Conservation (phyloP, 139 green algal genomes). For the Coelastrella sp. region DNA sequence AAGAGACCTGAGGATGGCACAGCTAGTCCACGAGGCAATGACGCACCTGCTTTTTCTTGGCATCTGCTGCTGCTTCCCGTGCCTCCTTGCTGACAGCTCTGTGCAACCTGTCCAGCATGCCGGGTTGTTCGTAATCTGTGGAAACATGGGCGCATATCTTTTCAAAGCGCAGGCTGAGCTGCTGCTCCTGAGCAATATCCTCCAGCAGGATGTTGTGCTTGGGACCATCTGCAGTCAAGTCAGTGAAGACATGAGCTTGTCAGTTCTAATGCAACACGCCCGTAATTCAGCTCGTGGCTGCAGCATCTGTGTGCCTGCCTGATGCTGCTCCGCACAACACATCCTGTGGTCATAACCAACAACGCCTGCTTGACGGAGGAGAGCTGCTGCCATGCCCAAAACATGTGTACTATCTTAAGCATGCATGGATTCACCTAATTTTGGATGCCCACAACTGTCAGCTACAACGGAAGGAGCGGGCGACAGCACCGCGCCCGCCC, state of each 20-base stretch:
- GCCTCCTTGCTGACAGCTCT: background rate
- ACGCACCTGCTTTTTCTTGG: constrained; percentile 25
- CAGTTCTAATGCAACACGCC: too few species aligned
- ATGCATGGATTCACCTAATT: too few species aligned
- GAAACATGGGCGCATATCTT: constrained; percentile 38
- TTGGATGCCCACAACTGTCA: too few species aligned
- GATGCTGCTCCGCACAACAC: background rate
- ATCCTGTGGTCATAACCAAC: background rate
- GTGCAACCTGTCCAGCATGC: background rate
- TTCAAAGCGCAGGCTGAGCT: constrained; percentile 32
- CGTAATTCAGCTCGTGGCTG: too few species aligned
- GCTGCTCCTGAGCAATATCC: constrained; percentile 9
- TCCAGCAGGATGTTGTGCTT: constrained; percentile 20
- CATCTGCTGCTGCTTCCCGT: background rate
- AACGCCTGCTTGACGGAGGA: background rate
- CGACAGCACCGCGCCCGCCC: background rate
- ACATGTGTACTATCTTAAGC: too few species aligned
- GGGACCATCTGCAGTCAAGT: background rate
- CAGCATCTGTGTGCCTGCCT: too few species aligned
- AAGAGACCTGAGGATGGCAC: background rate
- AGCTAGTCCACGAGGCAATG: background rate
- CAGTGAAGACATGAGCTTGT: too few species aligned
- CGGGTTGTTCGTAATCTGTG: constrained; percentile 3
- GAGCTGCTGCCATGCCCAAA: too few species aligned
- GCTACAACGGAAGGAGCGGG: too few species aligned